Evolutionary conservation across 2,329 filamentous ascomycete species (phyloP).

Genomic region (Sporothrix sp.): DNA sequence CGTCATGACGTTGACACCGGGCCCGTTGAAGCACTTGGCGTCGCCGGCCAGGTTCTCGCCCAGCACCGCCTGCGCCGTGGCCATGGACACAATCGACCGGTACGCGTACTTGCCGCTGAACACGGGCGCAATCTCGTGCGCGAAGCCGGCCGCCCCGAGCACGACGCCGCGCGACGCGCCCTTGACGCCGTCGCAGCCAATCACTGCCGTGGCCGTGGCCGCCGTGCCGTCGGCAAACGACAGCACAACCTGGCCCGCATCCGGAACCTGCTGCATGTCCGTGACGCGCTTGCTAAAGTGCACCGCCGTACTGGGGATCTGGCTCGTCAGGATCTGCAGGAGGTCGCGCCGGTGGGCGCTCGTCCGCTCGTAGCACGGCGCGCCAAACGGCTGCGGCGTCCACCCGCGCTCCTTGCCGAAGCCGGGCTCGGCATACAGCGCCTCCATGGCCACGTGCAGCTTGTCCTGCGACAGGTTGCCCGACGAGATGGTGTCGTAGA

Average conservation of each 20-base stretch:
- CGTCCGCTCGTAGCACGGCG: constrained; percentile 28
- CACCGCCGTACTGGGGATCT: constrained; percentile 18
- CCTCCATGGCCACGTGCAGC: constrained; percentile 32
- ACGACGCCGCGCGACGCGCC: constrained; percentile 43
- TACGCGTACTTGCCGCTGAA: constrained; percentile 53
- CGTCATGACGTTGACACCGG: constrained; percentile 27
- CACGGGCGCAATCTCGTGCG: constrained; percentile 20
- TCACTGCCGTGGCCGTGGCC: constrained; percentile 28
- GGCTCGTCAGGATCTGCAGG: constrained; percentile 31
- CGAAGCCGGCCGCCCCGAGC: constrained; percentile 23
- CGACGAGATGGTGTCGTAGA: constrained; percentile 30
- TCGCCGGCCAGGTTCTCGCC: constrained; percentile 25
- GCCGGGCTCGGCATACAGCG: constrained; percentile 29
- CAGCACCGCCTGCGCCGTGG: constrained; percentile 29
- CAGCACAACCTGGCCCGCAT: constrained; percentile 1
- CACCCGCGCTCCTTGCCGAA: constrained; percentile 29
- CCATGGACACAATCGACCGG: constrained; percentile 45
- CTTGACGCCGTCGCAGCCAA: constrained; percentile 57
- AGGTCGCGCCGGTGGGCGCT: constrained; percentile 33
- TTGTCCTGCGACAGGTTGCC: constrained; percentile 29
- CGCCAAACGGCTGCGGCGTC: constrained; percentile 29
- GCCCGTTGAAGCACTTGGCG: constrained; percentile 24
- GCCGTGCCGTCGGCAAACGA: constrained; percentile 22
- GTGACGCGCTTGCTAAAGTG: constrained; percentile 10
- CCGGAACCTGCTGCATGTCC: background rate